phyloP scores from a whole-genome alignment of 345 rosid genomes.

The Ceriops tagal region DNA sequence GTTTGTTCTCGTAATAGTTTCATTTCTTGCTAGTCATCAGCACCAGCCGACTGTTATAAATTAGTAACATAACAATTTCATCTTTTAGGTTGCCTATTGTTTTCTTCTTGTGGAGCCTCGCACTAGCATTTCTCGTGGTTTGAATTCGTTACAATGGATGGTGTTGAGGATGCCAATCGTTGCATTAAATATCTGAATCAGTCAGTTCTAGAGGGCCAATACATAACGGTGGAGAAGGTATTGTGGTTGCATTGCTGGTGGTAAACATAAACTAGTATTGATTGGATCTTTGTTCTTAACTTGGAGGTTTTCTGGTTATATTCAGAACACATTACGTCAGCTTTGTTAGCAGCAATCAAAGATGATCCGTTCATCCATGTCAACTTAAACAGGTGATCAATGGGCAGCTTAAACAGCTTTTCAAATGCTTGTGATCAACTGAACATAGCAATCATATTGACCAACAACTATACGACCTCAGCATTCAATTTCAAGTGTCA shows the following conservation, averaged over 20 bases:
- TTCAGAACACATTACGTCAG: slow-evolving; percentile 92
- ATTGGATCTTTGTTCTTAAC: slow-evolving; percentile 53
- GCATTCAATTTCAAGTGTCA: slow-evolving; percentile 84
- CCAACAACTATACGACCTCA: slow-evolving; percentile 76
- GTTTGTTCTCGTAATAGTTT: too few relatives aligned
- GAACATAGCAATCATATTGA: slow-evolving; percentile 79
- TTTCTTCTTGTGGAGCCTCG: slow-evolving; percentile 96
- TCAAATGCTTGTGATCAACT: slow-evolving; percentile 93
- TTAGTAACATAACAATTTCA: slow-evolving; percentile 1
- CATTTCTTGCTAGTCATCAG: too few relatives aligned
- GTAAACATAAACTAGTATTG: slow-evolving; percentile 15
- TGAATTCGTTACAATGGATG: slow-evolving; percentile 92
- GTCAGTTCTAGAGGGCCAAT: slow-evolving; percentile 90
- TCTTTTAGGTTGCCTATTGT: slow-evolving; percentile 70
- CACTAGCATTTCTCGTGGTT: slow-evolving; percentile 89
- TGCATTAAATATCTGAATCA: slow-evolving; percentile 95
- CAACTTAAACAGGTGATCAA: slow-evolving; percentile 91
- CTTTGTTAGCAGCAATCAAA: slow-evolving; percentile 97
- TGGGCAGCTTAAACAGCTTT: slow-evolving; percentile 92
- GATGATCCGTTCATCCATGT: slow-evolving; percentile 84
- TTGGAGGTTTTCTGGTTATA: slow-evolving; percentile 88
- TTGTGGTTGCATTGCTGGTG: slow-evolving; percentile 21
- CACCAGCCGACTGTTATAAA: background rate
- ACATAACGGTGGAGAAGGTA: slow-evolving; percentile 98
- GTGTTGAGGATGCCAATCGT: slow-evolving; percentile 71